Base-by-base conservation (phyloP, 2,329 filamentous ascomycete genomes). In the Arthrobotrys pseudoclavata region DNA sequence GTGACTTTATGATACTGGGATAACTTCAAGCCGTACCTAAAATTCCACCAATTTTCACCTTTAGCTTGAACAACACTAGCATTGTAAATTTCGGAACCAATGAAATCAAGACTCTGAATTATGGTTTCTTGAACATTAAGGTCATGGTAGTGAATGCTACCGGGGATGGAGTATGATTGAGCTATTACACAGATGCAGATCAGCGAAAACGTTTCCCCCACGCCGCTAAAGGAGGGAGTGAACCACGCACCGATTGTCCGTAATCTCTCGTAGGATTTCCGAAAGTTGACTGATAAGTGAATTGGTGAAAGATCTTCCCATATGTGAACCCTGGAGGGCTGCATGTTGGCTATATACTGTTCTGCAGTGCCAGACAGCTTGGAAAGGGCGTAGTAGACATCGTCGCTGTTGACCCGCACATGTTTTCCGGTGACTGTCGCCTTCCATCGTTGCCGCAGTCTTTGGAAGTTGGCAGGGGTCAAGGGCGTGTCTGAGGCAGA, bases 381-480 rank as follows among this genome's bases (percentile, higher is more conserved):
- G 15, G 72, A 63, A 15, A 79, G 57, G 34, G 71, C 68, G 37
- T 34, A 70, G 37, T 69, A 76, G 67, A 79, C 67, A 63, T 79
- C 77, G 57, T 76, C 71, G 53, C 74, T 69, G 61, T 20, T 63
- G n/a, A 79, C 60, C 3, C 40, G 61, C 47, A 63, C 66, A 20
- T 72, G 20, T 13, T 48, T 70, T 26, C 77, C 77, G n/a, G 67
- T 79, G 42, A 79, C 26, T 24, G 70, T 70, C 12, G 66, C 63
- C 20, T 60, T 72, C 77, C 77, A 79, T 77, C 61, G 60, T 47
- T 70, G 63, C 12, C 74, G 78, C 37, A 78, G 69, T 3, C 40
- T 45, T 50, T 68, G 55, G 69, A 75, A 78, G 26, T 70, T 29
- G n/a, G 66, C 52, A 18, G 66, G 67, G 24, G 83, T 83, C 76